Evolutionary conservation across 192 early-diverging fungal species (phyloP).

Genomic region (Geosiphon pyriformis): DNA sequence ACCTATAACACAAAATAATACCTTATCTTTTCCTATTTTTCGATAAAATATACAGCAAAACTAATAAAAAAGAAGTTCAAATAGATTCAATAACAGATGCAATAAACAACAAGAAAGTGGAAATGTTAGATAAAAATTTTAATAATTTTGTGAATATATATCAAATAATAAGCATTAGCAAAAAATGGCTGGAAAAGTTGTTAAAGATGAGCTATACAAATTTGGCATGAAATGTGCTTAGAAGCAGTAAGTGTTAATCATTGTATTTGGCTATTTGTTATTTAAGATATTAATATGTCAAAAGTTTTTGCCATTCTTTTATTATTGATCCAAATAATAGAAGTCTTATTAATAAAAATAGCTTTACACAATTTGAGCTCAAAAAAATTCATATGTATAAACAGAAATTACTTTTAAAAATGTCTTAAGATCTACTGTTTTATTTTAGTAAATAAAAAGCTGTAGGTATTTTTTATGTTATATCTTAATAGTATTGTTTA

Average conservation of each 20-base stretch:
- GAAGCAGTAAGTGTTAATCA: conserved; percentile 4
- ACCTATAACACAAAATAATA: no score
- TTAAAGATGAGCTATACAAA: conserved; percentile 22
- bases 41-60: no score
- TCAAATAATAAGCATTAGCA: conserved; percentile 13
- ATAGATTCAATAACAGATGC: no score
- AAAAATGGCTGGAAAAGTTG: conserved; percentile 29
- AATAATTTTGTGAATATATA: conserved; percentile 7
- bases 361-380: conserved; percentile 14
- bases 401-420: conserved; percentile 1
- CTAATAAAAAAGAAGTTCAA: no score
- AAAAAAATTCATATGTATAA: conserved; percentile 9
- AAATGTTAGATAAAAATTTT: no score
- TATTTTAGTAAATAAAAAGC: conserved; percentile 14
- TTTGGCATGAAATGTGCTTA: conserved; percentile 20
- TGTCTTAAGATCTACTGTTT: conserved; percentile 7
- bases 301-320: conserved; percentile 23
- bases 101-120: no score
- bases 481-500: conserved; percentile 1
- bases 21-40: no score
- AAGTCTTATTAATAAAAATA: conserved; percentile 16
- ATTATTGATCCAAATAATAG: conserved; percentile 16
- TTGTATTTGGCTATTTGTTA: conserved; percentile 6
- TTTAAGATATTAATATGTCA: conserved; percentile 8
- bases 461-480: conserved; percentile 15